These are phyloP conservation scores for Strigomonas culicis DNA, from an alignment of 208 protist genomes.

Conservation along the genomic window DNA sequence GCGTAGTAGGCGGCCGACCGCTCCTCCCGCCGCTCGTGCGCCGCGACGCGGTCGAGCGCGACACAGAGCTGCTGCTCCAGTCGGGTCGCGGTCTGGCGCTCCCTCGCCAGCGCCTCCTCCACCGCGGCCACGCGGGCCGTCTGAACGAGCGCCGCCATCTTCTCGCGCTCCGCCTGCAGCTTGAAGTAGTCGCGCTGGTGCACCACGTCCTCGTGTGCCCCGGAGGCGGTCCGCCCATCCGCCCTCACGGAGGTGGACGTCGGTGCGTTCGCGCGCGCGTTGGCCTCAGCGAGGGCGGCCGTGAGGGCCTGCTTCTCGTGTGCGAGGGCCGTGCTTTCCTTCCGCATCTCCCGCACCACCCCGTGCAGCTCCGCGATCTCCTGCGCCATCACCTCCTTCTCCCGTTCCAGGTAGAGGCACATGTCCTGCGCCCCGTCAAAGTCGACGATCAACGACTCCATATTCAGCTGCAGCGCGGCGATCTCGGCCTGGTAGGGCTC, in stretches of 20 bases:
- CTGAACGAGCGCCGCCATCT: constrained; percentile 13
- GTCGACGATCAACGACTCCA: constrained; percentile 40
- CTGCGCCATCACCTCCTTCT: constrained; percentile 29
- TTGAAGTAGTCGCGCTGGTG: constrained; percentile 70
- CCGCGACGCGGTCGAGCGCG: constrained; percentile 30
- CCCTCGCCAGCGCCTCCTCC: constrained; percentile 19
- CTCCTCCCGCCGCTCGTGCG: constrained; percentile 21
- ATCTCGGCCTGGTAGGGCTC: constrained; percentile 37
- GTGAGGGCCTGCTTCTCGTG: constrained; percentile 28
- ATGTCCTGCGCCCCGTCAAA: constrained; percentile 29
- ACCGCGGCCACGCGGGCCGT: constrained; percentile 26
- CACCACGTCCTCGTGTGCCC: constrained; percentile 22
- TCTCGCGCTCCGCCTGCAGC: constrained; percentile 44
- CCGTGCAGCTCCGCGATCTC: constrained; percentile 40
- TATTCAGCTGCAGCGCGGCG: constrained; percentile 32
- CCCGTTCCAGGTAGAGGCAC: constrained; percentile 24
- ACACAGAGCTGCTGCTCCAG: constrained; percentile 36
- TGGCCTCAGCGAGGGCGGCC: constrained; percentile 14
- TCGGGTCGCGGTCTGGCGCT: constrained; percentile 18
- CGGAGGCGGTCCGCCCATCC: not conserved
- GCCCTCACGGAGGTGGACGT: not conserved
- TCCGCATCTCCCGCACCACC: constrained; percentile 22
- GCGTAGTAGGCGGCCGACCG: constrained; percentile 31
- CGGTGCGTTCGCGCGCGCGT: not conserved
- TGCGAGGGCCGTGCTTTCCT: constrained; percentile 21